These are phyloP conservation scores for Fraxinus anomala DNA, from an alignment of 257 asterid genomes.

Conservation along the genomic window DNA sequence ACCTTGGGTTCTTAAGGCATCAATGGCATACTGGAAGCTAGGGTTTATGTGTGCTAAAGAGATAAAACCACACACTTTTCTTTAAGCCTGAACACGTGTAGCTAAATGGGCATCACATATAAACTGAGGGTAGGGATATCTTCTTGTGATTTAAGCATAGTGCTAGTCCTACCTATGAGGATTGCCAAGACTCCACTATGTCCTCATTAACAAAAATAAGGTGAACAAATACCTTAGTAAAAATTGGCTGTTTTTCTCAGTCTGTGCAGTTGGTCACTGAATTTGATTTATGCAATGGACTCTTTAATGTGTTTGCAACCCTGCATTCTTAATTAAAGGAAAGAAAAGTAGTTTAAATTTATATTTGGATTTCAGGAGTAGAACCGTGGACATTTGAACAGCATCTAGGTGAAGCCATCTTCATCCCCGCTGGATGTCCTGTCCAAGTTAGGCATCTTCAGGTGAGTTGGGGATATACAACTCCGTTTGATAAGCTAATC, in stretches of 20 bases:
- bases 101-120: background rate
- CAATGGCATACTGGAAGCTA: background rate
- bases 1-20: background rate
- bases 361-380: constrained; percentile 50
- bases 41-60: background rate
- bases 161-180: background rate
- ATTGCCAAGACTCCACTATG: background rate
- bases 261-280: background rate
- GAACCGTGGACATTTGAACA: constrained; percentile 97
- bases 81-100: background rate
- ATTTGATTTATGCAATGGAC: background rate
- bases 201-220: background rate
- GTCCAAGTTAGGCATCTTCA: constrained; percentile 89
- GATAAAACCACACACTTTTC: background rate
- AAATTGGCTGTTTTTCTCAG: background rate
- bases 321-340: background rate
- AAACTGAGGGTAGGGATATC: background rate
- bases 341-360: background rate
- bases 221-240: background rate
- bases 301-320: background rate
- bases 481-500: background rate
- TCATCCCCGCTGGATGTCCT: constrained; percentile 94
- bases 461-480: constrained; percentile 46
- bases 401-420: constrained; percentile 82
- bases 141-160: background rate